Conservation (phyloP, 1,284 basidiomycete genomes). For the Cryptococcus sp. region DNA sequence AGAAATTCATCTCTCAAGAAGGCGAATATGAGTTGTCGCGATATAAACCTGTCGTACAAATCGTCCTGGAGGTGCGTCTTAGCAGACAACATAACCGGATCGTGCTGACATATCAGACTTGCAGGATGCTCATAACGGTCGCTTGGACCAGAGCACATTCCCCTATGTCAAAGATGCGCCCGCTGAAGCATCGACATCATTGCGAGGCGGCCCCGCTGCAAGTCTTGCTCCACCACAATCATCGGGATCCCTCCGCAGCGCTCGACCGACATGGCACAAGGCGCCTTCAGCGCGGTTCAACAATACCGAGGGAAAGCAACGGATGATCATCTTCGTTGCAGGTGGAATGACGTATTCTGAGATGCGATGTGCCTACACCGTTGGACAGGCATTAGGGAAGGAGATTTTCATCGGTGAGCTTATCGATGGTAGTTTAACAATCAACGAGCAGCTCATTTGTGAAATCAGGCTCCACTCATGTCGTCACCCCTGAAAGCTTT, state of each 20-base stretch:
- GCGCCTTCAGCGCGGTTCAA: slow-evolving; percentile 52
- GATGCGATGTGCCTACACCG: slow-evolving; percentile 81
- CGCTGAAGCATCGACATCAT: slow-evolving; percentile 48
- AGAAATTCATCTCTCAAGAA: slow-evolving; percentile 65
- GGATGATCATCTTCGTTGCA: slow-evolving; percentile 88
- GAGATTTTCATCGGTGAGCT: slow-evolving; percentile 83
- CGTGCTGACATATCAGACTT: slow-evolving; percentile 1
- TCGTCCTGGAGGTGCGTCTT: slow-evolving; percentile 72
- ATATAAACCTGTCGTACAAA: slow-evolving; percentile 82
- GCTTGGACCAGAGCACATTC: slow-evolving; percentile 76
- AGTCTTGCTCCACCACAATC: slow-evolving; percentile 12
- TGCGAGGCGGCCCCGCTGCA: slow-evolving; percentile 5
- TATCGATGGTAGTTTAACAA: background rate
- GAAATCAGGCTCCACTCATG: slow-evolving; percentile 79
- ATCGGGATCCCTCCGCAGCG: slow-evolving; percentile 75
- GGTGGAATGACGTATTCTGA: slow-evolving; percentile 98
- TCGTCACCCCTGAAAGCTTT: slow-evolving; percentile 78
- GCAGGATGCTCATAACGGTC: slow-evolving; percentile 78
- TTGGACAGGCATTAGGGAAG: slow-evolving; percentile 73
- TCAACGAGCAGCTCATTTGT: slow-evolving; percentile 4
- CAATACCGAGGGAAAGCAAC: slow-evolving; percentile 62
- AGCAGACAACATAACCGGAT: slow-evolving; percentile 6
- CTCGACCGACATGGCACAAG: slow-evolving; percentile 74
- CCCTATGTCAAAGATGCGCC: slow-evolving; percentile 91
- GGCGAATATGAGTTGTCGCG: slow-evolving; percentile 96